A percentile compares a stretch with the other conserved stretches of the same genome.
These are phyloP conservation scores for Annona squamosa DNA, from an alignment of 164 flowering plant species.

Conservation along the genomic window DNA sequence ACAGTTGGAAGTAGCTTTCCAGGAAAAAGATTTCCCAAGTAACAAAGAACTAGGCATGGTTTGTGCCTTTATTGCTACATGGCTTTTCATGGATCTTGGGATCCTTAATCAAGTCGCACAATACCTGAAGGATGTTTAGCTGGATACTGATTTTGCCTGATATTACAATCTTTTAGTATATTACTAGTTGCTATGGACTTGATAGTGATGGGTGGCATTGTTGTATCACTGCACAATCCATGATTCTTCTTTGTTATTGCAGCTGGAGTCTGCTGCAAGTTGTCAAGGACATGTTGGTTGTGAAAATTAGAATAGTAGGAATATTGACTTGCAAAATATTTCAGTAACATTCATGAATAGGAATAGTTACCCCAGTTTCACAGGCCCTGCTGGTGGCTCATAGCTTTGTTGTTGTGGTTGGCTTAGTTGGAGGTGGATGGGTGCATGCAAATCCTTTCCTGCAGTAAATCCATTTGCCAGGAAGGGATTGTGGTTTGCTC, in stretches of 20 bases:
- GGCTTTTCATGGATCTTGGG: constrained; percentile 16
- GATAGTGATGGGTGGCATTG: not conserved
- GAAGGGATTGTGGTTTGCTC: constrained; percentile 25
- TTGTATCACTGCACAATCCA: constrained; percentile 11
- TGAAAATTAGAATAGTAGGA: not conserved
- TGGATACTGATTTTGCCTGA: constrained; percentile 2
- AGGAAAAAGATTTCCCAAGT: not conserved
- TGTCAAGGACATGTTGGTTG: not conserved
- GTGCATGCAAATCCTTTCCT: constrained; percentile 36
- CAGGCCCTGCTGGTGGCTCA: constrained; percentile 31
- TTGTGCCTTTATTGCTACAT: constrained; percentile 18
- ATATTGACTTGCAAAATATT: not conserved
- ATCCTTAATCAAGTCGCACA: constrained; percentile 10
- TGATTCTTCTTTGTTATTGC: constrained; percentile 10
- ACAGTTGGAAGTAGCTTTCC: not conserved
- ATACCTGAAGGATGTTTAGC: constrained; percentile 8
- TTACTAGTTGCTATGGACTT: constrained; percentile 8
- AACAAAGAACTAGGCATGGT: constrained; percentile 1
- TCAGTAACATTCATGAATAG: not conserved
- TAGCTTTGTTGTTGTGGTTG: constrained; percentile 57
- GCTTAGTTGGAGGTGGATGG: constrained; percentile 70
- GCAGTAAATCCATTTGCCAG: constrained; percentile 28
- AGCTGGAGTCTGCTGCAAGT: constrained; percentile 20
- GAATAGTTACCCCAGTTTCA: constrained; percentile 44
- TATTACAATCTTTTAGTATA: constrained; percentile 10